Conservation (phyloP, 768 basidiomycete species). For the Hygrophorus russula region DNA sequence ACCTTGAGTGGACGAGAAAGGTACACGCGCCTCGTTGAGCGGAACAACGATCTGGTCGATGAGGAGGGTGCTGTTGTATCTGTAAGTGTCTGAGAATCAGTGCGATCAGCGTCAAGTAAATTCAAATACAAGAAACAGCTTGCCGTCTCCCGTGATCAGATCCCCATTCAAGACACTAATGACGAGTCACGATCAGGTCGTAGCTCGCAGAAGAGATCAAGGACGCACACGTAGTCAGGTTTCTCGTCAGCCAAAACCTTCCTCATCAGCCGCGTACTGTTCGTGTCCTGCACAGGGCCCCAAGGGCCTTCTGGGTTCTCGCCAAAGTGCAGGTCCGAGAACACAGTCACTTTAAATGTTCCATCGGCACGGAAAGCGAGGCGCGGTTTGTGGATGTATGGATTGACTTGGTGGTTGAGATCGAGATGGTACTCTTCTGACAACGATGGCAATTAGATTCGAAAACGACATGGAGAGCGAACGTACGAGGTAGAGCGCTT, state of each 20-base stretch:
- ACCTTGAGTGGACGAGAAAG: slow-evolving; percentile 60
- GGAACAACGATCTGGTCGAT: slow-evolving; percentile 56
- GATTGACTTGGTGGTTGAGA: slow-evolving; percentile 13
- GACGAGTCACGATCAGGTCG: not conserved
- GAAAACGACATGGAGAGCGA: no score
- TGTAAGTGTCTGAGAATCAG: slow-evolving; percentile 41
- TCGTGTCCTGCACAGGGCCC: slow-evolving; percentile 58
- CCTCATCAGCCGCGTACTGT: slow-evolving; percentile 50
- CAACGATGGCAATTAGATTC: no score
- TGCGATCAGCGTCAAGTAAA: not conserved
- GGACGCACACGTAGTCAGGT: slow-evolving; percentile 58
- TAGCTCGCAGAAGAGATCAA: not conserved
- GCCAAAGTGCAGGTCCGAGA: slow-evolving; percentile 61
- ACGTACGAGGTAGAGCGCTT: no score
- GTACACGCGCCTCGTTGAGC: slow-evolving; percentile 41
- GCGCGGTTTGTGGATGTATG: slow-evolving; percentile 30
- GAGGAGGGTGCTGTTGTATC: slow-evolving; percentile 52
- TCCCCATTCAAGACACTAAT: slow-evolving; percentile 53
- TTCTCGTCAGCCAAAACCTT: slow-evolving; percentile 42
- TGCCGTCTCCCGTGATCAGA: slow-evolving; percentile 63
- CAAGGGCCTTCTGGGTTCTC: slow-evolving; percentile 63
- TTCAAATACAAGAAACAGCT: slow-evolving; percentile 7
- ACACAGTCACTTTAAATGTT: slow-evolving; percentile 61
- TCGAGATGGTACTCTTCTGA: no score
- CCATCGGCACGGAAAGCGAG: slow-evolving; percentile 47